phyloP scores from a whole-genome alignment of 2,329 filamentous ascomycete species.

The Tolypocladium ovalisporum region DNA sequence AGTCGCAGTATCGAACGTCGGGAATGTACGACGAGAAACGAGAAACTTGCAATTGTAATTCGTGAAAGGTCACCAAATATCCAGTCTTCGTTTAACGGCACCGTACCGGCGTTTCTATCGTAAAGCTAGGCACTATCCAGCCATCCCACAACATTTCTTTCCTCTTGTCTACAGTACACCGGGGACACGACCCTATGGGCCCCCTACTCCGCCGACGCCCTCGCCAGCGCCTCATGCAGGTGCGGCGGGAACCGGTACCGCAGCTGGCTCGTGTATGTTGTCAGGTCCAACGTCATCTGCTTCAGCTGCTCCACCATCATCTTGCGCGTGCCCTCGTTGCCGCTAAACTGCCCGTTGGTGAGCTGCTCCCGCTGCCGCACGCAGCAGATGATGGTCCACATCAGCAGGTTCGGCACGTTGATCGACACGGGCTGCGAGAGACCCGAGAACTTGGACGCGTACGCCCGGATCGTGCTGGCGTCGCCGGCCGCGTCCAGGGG shows the following conservation, averaged over 20 bases:
- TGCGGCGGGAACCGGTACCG: constrained; percentile 80
- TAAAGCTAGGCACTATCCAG: not conserved
- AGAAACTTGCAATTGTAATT: too few species aligned
- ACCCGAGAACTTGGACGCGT: constrained; percentile 69
- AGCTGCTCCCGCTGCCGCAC: constrained; percentile 66
- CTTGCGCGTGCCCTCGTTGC: constrained; percentile 53
- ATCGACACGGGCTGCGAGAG: constrained; percentile 73
- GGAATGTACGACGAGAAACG: too few species aligned
- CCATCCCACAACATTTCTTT: not conserved
- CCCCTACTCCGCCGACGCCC: constrained; percentile 58
- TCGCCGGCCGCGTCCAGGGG: constrained; percentile 67
- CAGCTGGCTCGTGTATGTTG: constrained; percentile 87
- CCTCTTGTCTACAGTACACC: not conserved
- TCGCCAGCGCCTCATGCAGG: constrained; percentile 79
- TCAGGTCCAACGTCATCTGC: constrained; percentile 78
- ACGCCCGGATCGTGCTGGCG: constrained; percentile 65
- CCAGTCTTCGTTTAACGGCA: not conserved
- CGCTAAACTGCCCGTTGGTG: constrained; percentile 61
- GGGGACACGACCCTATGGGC: not conserved
- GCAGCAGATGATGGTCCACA: constrained; percentile 89
- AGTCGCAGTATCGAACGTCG: too few species aligned
- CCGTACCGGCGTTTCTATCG: not conserved
- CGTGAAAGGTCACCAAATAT: not conserved
- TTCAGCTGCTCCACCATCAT: constrained; percentile 60
- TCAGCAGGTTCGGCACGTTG: constrained; percentile 81